Conservation (phyloP, 2,329 filamentous ascomycete species). For the Claviceps paspali region DNA sequence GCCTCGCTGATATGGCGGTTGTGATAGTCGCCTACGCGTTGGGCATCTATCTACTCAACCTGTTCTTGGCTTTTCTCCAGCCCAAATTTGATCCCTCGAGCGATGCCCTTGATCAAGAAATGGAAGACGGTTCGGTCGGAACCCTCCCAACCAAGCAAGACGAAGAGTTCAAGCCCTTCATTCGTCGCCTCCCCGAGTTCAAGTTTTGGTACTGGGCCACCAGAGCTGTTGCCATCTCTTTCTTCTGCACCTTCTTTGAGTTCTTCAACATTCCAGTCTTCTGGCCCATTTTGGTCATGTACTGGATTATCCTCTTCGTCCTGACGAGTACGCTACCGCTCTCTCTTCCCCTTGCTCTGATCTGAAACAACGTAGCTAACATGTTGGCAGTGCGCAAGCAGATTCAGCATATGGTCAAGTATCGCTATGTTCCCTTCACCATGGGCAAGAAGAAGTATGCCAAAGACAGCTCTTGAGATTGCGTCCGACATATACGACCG, state of each 20-base stretch:
- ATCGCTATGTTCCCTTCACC: constrained; percentile 90
- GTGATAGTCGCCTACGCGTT: constrained; percentile 83
- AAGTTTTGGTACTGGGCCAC: constrained; percentile 99
- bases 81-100: constrained; percentile 98
- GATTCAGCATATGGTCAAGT: constrained; percentile 99
- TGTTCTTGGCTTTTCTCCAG: constrained; percentile 95
- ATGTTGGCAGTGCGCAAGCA: constrained; percentile 74
- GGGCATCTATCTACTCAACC: constrained; percentile 95
- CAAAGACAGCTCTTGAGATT: constrained; percentile 39
- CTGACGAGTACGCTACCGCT: constrained; percentile 60
- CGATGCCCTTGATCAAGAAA: constrained; percentile 78
- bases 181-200: constrained; percentile 90
- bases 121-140: constrained; percentile 78
- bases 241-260: constrained; percentile 81
- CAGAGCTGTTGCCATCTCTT: constrained; percentile 66
- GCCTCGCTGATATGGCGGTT: not conserved
- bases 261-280: constrained; percentile 96
- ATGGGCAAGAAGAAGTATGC: constrained; percentile 76
- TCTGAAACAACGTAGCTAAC: constrained; percentile 1
- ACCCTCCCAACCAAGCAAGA: constrained; percentile 86
- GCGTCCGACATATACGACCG: not conserved
- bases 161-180: constrained; percentile 96
- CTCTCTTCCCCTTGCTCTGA: not conserved
- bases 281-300: constrained; percentile 96
- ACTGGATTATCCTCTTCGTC: constrained; percentile 94